Evolutionary conservation across 2,329 filamentous ascomycete species (phyloP).

Genomic region (Talaromyces funiculosus): DNA sequence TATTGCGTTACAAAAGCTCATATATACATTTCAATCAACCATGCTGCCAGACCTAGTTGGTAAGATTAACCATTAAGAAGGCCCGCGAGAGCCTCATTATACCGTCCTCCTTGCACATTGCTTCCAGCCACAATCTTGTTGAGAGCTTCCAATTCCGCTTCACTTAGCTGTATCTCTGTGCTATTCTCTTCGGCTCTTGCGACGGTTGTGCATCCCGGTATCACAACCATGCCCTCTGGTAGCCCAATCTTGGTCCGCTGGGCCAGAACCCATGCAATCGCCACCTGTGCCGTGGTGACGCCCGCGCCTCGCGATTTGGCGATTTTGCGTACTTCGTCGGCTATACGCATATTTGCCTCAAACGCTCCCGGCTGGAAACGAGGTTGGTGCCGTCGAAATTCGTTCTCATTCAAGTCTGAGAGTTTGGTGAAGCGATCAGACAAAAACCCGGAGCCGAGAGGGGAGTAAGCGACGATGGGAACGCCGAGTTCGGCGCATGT

Average conservation of each 20-base stretch:
- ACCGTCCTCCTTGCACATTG: slow-evolving; percentile 2
- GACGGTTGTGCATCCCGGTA: slow-evolving; percentile 36
- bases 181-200: slow-evolving; percentile 39
- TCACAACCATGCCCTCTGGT: slow-evolving; percentile 29
- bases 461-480: slow-evolving; percentile 56
- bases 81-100: not conserved
- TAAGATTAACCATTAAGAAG: slow-evolving; percentile 5
- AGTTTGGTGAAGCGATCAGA: slow-evolving; percentile 44
- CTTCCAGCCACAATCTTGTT: slow-evolving; percentile 4
- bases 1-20: not conserved
- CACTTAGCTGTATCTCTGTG: slow-evolving; percentile 36
- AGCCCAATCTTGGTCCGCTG: slow-evolving; percentile 39
- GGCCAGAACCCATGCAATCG: slow-evolving; percentile 45
- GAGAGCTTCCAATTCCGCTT: slow-evolving; percentile 31
- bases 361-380: slow-evolving; percentile 50
- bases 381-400: slow-evolving; percentile 40
- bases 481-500: slow-evolving; percentile 54
- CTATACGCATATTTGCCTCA: slow-evolving; percentile 46
- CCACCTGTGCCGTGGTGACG: slow-evolving; percentile 43
- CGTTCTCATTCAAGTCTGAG: slow-evolving; percentile 44
- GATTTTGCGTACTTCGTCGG: slow-evolving; percentile 41
- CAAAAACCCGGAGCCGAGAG: slow-evolving; percentile 54
- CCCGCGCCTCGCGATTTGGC: slow-evolving; percentile 23
- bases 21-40: not conserved
- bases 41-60: too few relatives aligned